Evolutionary conservation across 495 filamentous ascomycete species (phyloP).

Genomic region (Xylaria venustula): DNA sequence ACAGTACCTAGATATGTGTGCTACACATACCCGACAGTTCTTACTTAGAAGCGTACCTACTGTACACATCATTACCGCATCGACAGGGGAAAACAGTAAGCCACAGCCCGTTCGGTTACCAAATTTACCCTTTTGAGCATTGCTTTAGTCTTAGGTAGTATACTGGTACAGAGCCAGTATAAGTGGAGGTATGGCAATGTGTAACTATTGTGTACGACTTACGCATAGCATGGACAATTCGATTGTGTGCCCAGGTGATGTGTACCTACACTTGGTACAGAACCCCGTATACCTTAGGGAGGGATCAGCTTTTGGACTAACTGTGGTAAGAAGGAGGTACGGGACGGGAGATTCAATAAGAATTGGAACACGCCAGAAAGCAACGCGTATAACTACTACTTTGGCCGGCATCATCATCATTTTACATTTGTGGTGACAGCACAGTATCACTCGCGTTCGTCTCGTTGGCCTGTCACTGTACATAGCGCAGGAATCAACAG

Average conservation of each 20-base stretch:
- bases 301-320: background rate
- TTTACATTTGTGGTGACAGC: background rate
- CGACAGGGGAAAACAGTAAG: background rate
- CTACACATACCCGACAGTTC: too few relatives aligned
- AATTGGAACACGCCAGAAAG: background rate
- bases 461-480: background rate
- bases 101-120: background rate
- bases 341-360: too few relatives aligned
- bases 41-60: background rate
- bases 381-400: background rate
- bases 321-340: conserved; percentile 3
- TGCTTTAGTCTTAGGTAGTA: background rate
- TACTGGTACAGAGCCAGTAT: too few relatives aligned
- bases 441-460: background rate
- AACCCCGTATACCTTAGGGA: background rate
- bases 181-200: conserved; percentile 1
- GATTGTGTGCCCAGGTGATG: background rate
- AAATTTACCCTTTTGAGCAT: background rate
- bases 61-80: background rate
- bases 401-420: too few relatives aligned
- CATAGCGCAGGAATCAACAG: too few relatives aligned
- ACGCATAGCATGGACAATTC: conserved; percentile 3
- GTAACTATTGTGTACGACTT: background rate
- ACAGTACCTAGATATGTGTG: too few relatives aligned
- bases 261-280: too few relatives aligned